A percentile compares a stretch with the other conserved stretches of the same genome.
These are phyloP conservation scores for Pleurotus tuoliensis DNA, from an alignment of 768 basidiomycete genomes.

Conservation along the genomic window DNA sequence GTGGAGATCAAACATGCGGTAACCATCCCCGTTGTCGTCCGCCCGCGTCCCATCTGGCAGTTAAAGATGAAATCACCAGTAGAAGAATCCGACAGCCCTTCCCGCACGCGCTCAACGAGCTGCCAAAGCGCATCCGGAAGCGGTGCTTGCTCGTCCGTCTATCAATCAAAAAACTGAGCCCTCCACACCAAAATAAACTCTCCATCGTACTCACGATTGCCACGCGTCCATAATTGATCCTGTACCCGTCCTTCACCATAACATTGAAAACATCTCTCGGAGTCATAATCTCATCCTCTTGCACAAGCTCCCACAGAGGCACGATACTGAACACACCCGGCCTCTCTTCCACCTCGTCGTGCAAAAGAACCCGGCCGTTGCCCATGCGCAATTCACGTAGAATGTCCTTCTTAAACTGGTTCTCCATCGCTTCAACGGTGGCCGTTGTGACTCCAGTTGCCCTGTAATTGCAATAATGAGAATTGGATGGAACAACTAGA, in stretches of 20 bases:
- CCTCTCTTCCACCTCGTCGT: constrained; percentile 93
- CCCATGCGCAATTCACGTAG: constrained; percentile 71
- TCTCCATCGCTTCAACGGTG: constrained; percentile 91
- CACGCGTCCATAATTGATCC: constrained; percentile 85
- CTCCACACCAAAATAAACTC: constrained; percentile 7
- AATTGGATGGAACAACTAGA: neutral
- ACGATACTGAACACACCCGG: constrained; percentile 89
- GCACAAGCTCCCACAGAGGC: constrained; percentile 90
- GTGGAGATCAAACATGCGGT: constrained; percentile 84
- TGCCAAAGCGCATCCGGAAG: constrained; percentile 82
- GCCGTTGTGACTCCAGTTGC: constrained; percentile 91
- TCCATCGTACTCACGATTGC: constrained; percentile 64
- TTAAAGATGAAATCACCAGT: constrained; percentile 88
- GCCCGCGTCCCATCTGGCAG: constrained; percentile 92
- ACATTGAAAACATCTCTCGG: constrained; percentile 77
- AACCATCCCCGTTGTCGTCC: constrained; percentile 97
- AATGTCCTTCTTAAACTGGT: constrained; percentile 83
- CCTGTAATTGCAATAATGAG: constrained; percentile 32
- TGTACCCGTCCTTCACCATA: constrained; percentile 75
- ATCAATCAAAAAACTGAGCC: constrained; percentile 6
- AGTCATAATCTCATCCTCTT: constrained; percentile 80
- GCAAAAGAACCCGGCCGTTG: constrained; percentile 79
- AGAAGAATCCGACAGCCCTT: constrained; percentile 36
- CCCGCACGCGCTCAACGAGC: constrained; percentile 69
- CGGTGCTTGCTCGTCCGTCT: constrained; percentile 98